Conservation (phyloP, 768 basidiomycete species). For the Mycena maculata region DNA sequence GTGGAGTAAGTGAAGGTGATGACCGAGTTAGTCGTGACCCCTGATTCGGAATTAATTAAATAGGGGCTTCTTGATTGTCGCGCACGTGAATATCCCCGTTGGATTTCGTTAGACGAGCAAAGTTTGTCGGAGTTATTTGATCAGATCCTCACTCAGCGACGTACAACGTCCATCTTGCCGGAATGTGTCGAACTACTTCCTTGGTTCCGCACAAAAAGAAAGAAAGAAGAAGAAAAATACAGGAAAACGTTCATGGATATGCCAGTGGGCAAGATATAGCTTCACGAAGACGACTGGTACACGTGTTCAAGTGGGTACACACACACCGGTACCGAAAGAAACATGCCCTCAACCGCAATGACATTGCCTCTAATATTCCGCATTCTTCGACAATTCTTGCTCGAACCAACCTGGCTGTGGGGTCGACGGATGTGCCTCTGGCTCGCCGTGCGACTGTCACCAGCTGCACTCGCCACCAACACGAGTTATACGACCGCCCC, state of each 20-base stretch:
- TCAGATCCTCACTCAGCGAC: background rate
- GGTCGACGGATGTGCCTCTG: background rate
- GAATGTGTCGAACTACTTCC: background rate
- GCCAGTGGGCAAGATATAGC: no score
- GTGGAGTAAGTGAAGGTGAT: background rate
- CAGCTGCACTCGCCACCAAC: background rate
- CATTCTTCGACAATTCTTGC: background rate
- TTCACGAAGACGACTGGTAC: no score
- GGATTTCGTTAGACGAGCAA: background rate
- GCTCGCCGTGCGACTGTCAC: background rate
- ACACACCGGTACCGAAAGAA: no score
- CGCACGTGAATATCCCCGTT: background rate
- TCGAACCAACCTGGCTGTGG: background rate
- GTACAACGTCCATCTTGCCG: background rate
- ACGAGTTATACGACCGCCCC: no score
- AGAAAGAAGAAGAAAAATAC: no score
- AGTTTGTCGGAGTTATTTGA: background rate
- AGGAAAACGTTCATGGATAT: no score
- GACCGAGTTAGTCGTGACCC: background rate
- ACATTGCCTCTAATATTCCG: background rate
- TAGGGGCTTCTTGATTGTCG: constrained; percentile 16
- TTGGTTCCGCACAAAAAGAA: no score
- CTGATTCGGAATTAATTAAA: background rate
- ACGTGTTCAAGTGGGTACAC: no score
- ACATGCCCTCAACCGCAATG: background rate